Base-by-base conservation (phyloP, 306 rosid species). In the Castanospermum australe region DNA sequence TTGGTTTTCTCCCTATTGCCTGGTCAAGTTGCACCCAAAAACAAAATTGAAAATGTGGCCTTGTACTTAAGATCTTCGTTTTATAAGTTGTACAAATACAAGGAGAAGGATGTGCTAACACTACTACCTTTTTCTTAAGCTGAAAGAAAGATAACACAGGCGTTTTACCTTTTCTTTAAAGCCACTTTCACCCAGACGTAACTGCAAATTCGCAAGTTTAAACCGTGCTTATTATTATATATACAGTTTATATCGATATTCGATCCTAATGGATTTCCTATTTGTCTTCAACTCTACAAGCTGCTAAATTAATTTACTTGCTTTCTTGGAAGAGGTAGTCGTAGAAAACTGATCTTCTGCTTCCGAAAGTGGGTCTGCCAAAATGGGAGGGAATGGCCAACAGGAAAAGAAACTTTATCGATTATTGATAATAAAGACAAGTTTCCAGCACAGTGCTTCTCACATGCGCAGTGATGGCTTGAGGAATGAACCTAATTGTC, bases 361-460 rank as follows among this genome's bases (percentile, higher is more conserved):
- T 68, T 68, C 67, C 51, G 38, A 44, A 75, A 75, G 87, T 84
- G 87, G 85, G 52, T 60, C 50, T 36, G 59, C 77, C 80, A 71
- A 45, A 75, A 36, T 10, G 28, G 8, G 45, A 69, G 32, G 74
- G 82, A 76, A 70, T 70, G 62, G 17, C 60, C 80, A 54, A 20
- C 73, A 21, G 0, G 11, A 39, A 63, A 39, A 73, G n/a, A 24
- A 76, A 15, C 6, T 41, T 47, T 2, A 32, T 30, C 52, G 76
- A 67, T 42, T 67, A 25, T 73, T 52, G 59, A 73, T 25, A 77
- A 45, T 73, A 47, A 50, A 42, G 81, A 42, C 83, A 77, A 81
- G 54, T 51, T 71, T 67, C 2, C 12, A 7, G 75, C 66, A 60
- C 22, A 78, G 48, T 81, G 77, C 52, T 66, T 79, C 55, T 18